phyloP scores from a whole-genome alignment of 2,329 filamentous ascomycete genomes.

The Helminthosporium solani region DNA sequence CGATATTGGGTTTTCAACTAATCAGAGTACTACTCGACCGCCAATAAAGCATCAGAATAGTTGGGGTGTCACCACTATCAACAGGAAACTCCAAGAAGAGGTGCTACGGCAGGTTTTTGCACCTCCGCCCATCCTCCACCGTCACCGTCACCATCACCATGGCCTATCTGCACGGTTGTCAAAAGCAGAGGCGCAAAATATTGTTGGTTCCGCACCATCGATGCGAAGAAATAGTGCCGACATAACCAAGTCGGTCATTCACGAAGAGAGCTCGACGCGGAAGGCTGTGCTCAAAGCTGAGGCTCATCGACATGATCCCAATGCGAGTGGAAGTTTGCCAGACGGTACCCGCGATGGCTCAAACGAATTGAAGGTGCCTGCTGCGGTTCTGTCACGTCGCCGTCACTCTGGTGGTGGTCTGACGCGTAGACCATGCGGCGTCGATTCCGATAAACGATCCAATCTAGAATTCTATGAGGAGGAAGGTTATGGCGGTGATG shows the following conservation, averaged over 20 bases:
- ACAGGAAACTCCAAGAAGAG: conserved; percentile 82
- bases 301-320: conserved; percentile 37
- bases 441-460: conserved; percentile 64
- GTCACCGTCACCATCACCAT: conserved; percentile 68
- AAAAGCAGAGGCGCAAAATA: conserved; percentile 26
- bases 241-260: conserved; percentile 28
- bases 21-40: conserved; percentile 36
- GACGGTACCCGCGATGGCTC: neutral
- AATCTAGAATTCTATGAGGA: conserved; percentile 90
- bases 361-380: conserved; percentile 32
- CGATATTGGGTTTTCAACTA: conserved; percentile 26
- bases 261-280: conserved; percentile 39
- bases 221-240: conserved; percentile 44
- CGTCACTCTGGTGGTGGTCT: conserved; percentile 87
- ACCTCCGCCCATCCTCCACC: conserved; percentile 78
- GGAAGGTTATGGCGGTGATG: conserved; percentile 79
- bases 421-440: conserved; percentile 68
- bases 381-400: conserved; percentile 49
- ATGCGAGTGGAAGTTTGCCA: conserved; percentile 9
- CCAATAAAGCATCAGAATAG: conserved; percentile 54
- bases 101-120: conserved; percentile 91
- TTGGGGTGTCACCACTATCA: conserved; percentile 92
- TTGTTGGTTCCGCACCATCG: conserved; percentile 36
- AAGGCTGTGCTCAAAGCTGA: conserved; percentile 47
- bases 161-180: conserved; percentile 56